phyloP scores from a whole-genome alignment of 768 basidiomycete species.

The Leccinum barrowsii region DNA sequence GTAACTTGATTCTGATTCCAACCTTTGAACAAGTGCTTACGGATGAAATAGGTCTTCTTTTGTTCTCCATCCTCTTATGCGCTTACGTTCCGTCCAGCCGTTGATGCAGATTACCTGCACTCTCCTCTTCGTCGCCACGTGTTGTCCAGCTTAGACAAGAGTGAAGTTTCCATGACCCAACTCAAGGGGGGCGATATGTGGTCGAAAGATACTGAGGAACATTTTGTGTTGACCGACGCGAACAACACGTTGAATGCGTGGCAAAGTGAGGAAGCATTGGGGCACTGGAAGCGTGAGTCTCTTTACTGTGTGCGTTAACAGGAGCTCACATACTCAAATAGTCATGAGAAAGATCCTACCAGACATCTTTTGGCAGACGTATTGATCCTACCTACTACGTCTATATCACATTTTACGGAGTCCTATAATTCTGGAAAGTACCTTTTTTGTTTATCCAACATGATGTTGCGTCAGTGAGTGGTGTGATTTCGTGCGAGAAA shows the following conservation, averaged over 20 bases:
- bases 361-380: conserved; percentile 74
- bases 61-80: conserved; percentile 59
- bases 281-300: conserved; percentile 73
- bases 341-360: conserved; percentile 81
- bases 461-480: background rate
- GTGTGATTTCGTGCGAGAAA: background rate
- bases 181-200: conserved; percentile 30
- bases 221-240: conserved; percentile 59
- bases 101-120: conserved; percentile 58
- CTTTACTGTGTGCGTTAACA: background rate
- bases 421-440: background rate
- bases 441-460: background rate
- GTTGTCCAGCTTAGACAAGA: conserved; percentile 45
- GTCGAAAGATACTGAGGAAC: conserved; percentile 33
- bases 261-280: conserved; percentile 60
- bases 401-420: background rate
- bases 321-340: conserved; percentile 25
- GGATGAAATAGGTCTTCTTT: conserved; percentile 64
- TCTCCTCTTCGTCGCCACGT: conserved; percentile 64
- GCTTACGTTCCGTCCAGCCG: conserved; percentile 56
- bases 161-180: conserved; percentile 51
- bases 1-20: conserved; percentile 38
- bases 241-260: conserved; percentile 60
- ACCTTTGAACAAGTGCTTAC: conserved; percentile 6
- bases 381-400: conserved; percentile 35